These are phyloP conservation scores for Posidonia australis DNA, from an alignment of 106 monocot species.

Conservation along the genomic window DNA sequence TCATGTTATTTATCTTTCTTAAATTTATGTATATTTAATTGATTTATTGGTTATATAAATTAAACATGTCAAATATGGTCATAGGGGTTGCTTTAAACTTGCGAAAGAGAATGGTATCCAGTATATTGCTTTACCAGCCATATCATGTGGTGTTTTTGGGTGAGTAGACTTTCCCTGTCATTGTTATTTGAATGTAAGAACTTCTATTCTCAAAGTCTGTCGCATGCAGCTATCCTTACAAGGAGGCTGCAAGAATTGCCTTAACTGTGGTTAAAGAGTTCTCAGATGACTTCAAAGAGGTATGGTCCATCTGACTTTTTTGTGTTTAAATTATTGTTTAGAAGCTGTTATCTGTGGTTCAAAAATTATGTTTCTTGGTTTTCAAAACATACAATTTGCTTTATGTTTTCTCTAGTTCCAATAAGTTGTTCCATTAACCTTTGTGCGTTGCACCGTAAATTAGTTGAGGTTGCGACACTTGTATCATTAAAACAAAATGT, in stretches of 20 bases:
- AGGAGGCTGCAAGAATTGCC: slow-evolving; percentile 76
- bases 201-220: neutral
- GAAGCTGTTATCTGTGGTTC: neutral
- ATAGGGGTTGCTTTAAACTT: slow-evolving; percentile 71
- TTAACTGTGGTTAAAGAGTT: slow-evolving; percentile 64
- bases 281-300: slow-evolving; percentile 72
- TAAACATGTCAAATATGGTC: slow-evolving; percentile 5
- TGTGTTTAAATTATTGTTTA: neutral
- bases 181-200: neutral
- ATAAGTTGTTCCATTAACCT: neutral
- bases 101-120: slow-evolving; percentile 82
- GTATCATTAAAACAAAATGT: neutral
- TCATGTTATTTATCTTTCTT: neutral
- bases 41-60: neutral
- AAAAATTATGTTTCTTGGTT: neutral
- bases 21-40: neutral
- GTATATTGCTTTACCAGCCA: slow-evolving; percentile 94
- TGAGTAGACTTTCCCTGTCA: slow-evolving; percentile 22
- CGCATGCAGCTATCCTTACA: slow-evolving; percentile 51
- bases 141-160: slow-evolving; percentile 92
- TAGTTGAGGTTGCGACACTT: neutral
- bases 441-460: neutral
- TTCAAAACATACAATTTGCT: neutral
- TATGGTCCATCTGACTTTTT: slow-evolving; percentile 2
- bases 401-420: neutral